A percentile compares a stretch with the other conserved stretches of the same genome.
phyloP scores from a whole-genome alignment of 75 land plant species.

The Gnetum montanum region DNA sequence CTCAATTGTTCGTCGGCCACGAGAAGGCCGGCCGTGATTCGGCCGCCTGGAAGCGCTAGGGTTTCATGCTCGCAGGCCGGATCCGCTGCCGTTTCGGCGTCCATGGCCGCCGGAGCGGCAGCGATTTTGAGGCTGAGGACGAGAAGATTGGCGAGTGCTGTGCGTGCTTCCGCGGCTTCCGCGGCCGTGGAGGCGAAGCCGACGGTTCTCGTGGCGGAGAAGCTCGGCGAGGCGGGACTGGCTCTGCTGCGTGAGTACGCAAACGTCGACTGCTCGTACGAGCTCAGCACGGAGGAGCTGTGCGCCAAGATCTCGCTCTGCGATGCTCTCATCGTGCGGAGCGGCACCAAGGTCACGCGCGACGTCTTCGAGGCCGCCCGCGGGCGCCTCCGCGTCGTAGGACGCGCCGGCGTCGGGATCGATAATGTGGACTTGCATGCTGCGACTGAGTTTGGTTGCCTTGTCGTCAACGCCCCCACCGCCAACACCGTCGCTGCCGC shows the following conservation, averaged over 20 bases:
- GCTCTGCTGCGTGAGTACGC: slow-evolving; percentile 50
- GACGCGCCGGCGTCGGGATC: slow-evolving; percentile 90
- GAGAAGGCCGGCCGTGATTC: too few species aligned
- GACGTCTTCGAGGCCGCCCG: slow-evolving; percentile 71
- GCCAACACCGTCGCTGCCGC: slow-evolving; percentile 93
- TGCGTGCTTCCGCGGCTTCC: slow-evolving; percentile 2
- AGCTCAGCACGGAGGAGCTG: slow-evolving; percentile 72
- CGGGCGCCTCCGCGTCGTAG: slow-evolving; percentile 77
- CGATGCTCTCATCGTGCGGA: slow-evolving; percentile 84
- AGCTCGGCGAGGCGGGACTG: slow-evolving; percentile 83
- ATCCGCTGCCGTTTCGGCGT: too few species aligned
- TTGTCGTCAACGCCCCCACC: slow-evolving; percentile 91
- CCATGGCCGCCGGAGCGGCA: not conserved
- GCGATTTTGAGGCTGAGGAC: not conserved
- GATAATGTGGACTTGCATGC: slow-evolving; percentile 90
- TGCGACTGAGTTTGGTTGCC: slow-evolving; percentile 83
- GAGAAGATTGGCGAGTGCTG: too few species aligned
- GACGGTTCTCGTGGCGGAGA: slow-evolving; percentile 85
- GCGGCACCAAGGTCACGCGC: slow-evolving; percentile 76
- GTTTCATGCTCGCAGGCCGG: too few species aligned
- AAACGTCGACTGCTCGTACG: slow-evolving; percentile 85
- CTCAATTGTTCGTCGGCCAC: too few species aligned
- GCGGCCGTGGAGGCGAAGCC: slow-evolving; percentile 47
- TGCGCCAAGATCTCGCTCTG: slow-evolving; percentile 88
- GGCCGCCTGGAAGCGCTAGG: too few species aligned